Percentiles rank a stretch among this genome's conserved stretches.
Conservation (phyloP, 2,329 filamentous ascomycete genomes). For the Drechslera avenae region DNA sequence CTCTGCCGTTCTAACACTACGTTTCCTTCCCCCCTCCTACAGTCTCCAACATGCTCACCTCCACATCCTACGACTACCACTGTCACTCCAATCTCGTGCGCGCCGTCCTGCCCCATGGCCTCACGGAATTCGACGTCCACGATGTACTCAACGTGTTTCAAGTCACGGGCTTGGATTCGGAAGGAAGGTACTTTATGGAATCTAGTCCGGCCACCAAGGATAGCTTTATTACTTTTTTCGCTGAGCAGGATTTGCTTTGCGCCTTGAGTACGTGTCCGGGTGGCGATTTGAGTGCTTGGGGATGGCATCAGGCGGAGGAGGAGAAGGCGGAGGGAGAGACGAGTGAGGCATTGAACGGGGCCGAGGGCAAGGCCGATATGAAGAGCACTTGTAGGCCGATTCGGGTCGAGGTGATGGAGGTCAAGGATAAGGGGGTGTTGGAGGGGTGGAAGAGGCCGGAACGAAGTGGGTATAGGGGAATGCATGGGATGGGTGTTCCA, state of each 20-base stretch:
- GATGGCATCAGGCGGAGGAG: slow-evolving; percentile 62
- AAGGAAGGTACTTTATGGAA: slow-evolving; percentile 60
- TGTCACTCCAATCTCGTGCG: slow-evolving; percentile 83
- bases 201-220: slow-evolving; percentile 36
- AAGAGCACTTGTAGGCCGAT: slow-evolving; percentile 70
- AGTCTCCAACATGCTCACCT: slow-evolving; percentile 74
- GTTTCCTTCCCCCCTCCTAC: too few species aligned
- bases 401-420: slow-evolving; percentile 72
- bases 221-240: slow-evolving; percentile 73
- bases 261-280: slow-evolving; percentile 74
- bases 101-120: slow-evolving; percentile 69
- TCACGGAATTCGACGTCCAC: slow-evolving; percentile 77
- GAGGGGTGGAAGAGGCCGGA: slow-evolving; percentile 67
- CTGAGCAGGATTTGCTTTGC: slow-evolving; percentile 75
- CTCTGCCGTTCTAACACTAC: too few species aligned
- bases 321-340: slow-evolving; percentile 64
- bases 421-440: slow-evolving; percentile 55
- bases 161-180: slow-evolving; percentile 74
- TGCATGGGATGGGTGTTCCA: slow-evolving; percentile 67
- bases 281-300: slow-evolving; percentile 81
- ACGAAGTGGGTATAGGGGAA: slow-evolving; percentile 65
- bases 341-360: too few species aligned
- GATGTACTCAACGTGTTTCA: slow-evolving; percentile 89
- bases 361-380: too few species aligned
- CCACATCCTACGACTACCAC: slow-evolving; percentile 77